Evolutionary conservation across 345 rosid species (phyloP).

Genomic region (Trapa bicornis): DNA sequence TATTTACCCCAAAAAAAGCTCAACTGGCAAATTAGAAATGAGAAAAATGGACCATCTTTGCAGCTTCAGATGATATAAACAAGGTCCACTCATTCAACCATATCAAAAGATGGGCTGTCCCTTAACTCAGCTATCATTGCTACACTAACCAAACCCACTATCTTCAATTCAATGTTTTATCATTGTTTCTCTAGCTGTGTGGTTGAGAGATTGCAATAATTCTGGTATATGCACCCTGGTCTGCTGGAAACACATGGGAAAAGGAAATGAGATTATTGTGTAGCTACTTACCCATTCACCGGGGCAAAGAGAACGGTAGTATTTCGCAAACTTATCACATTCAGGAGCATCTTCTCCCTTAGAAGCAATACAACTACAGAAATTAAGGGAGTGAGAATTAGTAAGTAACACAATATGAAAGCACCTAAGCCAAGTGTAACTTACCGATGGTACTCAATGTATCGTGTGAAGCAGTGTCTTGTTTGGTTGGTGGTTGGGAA

Average conservation of each 20-base stretch:
- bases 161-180: background rate
- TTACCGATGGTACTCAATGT: constrained; percentile 86
- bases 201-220: no score
- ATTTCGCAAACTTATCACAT: constrained; percentile 85
- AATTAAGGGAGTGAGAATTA: background rate
- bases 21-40: background rate
- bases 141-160: background rate
- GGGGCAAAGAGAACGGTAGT: constrained; percentile 88
- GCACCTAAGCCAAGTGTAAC: constrained; percentile 5
- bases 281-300: constrained; percentile 75
- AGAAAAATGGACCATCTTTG: background rate
- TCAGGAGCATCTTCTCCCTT: constrained; percentile 90
- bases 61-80: background rate
- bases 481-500: constrained; percentile 98
- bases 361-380: constrained; percentile 66
- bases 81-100: background rate
- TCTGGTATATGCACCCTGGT: background rate
- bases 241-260: no score
- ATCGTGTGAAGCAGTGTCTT: constrained; percentile 95
- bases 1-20: background rate
- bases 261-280: background rate
- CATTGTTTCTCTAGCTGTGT: background rate
- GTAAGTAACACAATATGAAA: background rate
- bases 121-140: background rate
- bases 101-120: background rate